Base-by-base conservation (phyloP, 768 basidiomycete genomes). In the Mycena capillaripes region DNA sequence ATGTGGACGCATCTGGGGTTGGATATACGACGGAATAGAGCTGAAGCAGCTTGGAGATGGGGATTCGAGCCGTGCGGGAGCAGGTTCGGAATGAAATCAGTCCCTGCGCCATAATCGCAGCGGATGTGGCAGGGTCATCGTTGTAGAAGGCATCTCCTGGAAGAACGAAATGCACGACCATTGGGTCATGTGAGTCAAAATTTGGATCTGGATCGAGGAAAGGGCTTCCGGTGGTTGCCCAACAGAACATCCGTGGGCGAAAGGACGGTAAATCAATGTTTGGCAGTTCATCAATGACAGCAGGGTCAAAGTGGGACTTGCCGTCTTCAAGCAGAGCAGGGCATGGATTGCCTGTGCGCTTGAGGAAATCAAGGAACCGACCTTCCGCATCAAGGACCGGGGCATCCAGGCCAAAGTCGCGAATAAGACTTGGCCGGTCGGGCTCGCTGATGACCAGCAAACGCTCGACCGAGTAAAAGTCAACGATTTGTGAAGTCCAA, bases 81-180 rank as follows among this genome's bases (percentile, higher is more conserved):
- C 62, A 64, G n/a, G 30, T 64, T 19, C 48, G 44, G 62, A 48
- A 64, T 6, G 62, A 64, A 12, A 64, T 25, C 3, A 29, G 19
- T 14, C 62, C 62, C 46, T 64, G 62, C 30, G 3, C 12, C 62
- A 64, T 64, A 32, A 52, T n/a, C 14, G 27, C 21, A 7, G 25
- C 42, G 46, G 27, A 34, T 10, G 19, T 10, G 29, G 50, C 23
- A n/a, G 62, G n/a, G 14, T 38, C 27, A 25, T 50, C 46, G 5
- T 21, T 14, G 34, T 64, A 64, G 34, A 29, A 46, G 30, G 27
- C 14, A 38, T 61, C 42, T 19, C 21, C 48, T 34, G 62, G 48
- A 23, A 64, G 50, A 64, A 52, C 62, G 27, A 64, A 64, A 16
- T 34, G 27, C 8, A 52, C 34, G 12, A n/a, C n/a, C n/a, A n/a